Base-by-base conservation (phyloP, 2,329 filamentous ascomycete species). In the Neonectria sp. region DNA sequence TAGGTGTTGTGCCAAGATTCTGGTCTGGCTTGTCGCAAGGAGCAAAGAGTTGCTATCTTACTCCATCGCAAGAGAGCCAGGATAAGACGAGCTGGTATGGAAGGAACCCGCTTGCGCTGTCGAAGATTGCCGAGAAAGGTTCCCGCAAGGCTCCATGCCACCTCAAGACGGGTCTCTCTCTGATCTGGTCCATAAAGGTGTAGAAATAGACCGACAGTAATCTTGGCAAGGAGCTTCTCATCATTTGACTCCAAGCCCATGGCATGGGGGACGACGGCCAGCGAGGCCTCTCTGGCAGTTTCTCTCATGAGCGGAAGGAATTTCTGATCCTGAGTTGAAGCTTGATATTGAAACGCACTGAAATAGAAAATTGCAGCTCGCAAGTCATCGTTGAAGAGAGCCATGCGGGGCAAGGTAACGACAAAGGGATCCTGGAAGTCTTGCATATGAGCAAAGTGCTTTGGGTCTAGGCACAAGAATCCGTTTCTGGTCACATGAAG, bases 361-460 rank as follows among this genome's bases (percentile, higher is more conserved):
- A 68, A 68, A 27, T 60, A 71, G 29, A 71, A 58, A 2, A 68
- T 52, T 5, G 68, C 62, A n/a, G 45, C 52, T 6, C 68, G 65
- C 2, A 71, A 31, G 21, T 63, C 60, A 46, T 60, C 56, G 37
- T 71, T 63, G 3, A 60, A 57, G 1, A 71, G 60, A 8, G 68
- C 65, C 66, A 71, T 68, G 6, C 63, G 59, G 9, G 68, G 68
- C 37, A 71, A 40, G 4, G 65, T 64, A 3, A 60, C 63, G 52
- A 62, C 33, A 31, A 66, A 71, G 3, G 68, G 68, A 24, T 71
- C 58, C 55, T 71, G 68, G n/a, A 71, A 71, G 29, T 46, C 63
- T 35, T 67, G 65, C 17, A 63, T 51, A 45, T 68, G 68, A 7
- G 66, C 66, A 25, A 68, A 63, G 31, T 71, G 62, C n/a, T 64